Conservation (phyloP, 768 basidiomycete species). For the Trametes cinnabarina region DNA sequence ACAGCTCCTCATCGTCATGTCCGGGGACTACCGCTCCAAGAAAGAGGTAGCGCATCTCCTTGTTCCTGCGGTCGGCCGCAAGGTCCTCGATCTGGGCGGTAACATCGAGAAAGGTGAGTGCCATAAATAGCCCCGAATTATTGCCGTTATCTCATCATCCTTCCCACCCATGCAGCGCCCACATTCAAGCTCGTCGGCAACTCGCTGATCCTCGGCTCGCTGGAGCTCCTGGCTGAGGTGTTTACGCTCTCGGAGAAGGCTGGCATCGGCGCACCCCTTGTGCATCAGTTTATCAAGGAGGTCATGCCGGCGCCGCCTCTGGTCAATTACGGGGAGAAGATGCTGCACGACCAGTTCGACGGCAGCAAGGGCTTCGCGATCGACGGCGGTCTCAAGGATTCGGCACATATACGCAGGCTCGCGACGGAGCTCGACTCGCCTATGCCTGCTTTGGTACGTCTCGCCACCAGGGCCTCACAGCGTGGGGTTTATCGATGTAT, state of each 20-base stretch:
- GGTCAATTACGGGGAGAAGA: slow-evolving; percentile 60
- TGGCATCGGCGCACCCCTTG: slow-evolving; percentile 66
- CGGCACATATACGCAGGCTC: slow-evolving; percentile 70
- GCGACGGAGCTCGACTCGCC: slow-evolving; percentile 63
- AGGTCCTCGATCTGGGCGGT: slow-evolving; percentile 77
- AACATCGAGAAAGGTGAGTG: slow-evolving; percentile 76
- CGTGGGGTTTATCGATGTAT: neutral
- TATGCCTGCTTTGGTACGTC: slow-evolving; percentile 54
- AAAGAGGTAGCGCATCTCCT: slow-evolving; percentile 75
- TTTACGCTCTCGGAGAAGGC: slow-evolving; percentile 83
- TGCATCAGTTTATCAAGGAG: slow-evolving; percentile 61
- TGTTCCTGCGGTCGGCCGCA: slow-evolving; percentile 75
- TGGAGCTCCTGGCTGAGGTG: slow-evolving; percentile 81
- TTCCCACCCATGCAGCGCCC: slow-evolving; percentile 41
- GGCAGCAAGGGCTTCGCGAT: slow-evolving; percentile 73
- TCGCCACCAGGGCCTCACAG: neutral
- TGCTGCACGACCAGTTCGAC: slow-evolving; percentile 73
- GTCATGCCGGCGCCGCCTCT: slow-evolving; percentile 28
- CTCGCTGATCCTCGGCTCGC: slow-evolving; percentile 68
- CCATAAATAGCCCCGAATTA: neutral
- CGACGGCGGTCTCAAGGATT: slow-evolving; percentile 88
- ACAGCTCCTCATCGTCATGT: slow-evolving; percentile 71
- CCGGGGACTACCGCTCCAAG: slow-evolving; percentile 80
- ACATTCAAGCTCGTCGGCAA: slow-evolving; percentile 81
- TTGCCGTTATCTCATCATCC: neutral